phyloP scores from a whole-genome alignment of 2,329 filamentous ascomycete genomes.

The Ascosphaera aggregata region DNA sequence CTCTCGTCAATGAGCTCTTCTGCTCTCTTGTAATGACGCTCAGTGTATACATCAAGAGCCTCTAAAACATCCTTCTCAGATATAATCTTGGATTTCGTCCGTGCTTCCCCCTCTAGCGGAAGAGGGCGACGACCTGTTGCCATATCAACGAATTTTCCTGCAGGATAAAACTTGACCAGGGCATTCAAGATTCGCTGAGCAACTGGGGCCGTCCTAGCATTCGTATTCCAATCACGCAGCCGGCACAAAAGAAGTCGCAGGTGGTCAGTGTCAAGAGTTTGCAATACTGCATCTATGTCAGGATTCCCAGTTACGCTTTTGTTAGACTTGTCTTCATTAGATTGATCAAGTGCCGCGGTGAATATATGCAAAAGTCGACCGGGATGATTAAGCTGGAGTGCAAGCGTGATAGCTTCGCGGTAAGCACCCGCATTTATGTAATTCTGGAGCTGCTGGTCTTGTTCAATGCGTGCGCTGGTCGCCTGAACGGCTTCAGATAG shows the following conservation, averaged over 20 bases:
- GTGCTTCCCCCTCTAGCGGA: constrained; percentile 10
- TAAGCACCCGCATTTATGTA: constrained; percentile 74
- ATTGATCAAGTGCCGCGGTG: constrained; percentile 44
- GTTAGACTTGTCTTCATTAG: constrained; percentile 13
- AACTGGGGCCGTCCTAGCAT: constrained; percentile 62
- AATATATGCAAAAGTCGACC: constrained; percentile 68
- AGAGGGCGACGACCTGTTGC: constrained; percentile 16
- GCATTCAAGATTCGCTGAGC: constrained; percentile 68
- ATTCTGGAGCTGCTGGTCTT: constrained; percentile 86
- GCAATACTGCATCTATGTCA: constrained; percentile 60
- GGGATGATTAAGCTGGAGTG: constrained; percentile 84
- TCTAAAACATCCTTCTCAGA: constrained; percentile 55
- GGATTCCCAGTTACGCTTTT: constrained; percentile 21
- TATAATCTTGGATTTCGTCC: constrained; percentile 14
- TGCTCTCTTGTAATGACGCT: constrained; percentile 72
- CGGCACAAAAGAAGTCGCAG: constrained; percentile 61
- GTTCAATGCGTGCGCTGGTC: constrained; percentile 61
- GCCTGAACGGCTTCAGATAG: constrained; percentile 50
- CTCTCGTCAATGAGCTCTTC: constrained; percentile 88
- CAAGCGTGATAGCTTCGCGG: constrained; percentile 76
- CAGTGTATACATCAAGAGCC: constrained; percentile 73
- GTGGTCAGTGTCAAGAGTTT: constrained; percentile 59
- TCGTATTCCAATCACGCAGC: constrained; percentile 92
- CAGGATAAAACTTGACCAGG: constrained; percentile 59
- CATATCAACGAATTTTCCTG: constrained; percentile 48